phyloP scores from a whole-genome alignment of 441 rosid species.

The Jatropha podagrica region DNA sequence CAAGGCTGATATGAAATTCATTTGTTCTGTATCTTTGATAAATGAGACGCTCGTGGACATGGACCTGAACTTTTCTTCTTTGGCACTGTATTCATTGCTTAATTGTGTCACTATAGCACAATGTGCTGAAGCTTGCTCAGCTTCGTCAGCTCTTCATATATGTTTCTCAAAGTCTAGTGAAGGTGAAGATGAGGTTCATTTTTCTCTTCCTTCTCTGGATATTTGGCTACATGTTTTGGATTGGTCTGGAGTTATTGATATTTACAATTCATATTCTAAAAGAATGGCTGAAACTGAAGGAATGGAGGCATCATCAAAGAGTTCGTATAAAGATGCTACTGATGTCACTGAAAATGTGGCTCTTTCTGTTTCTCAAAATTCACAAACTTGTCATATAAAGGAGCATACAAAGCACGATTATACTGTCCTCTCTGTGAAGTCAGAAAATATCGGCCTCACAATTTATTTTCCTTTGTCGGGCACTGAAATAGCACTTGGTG shows the following conservation, averaged over 20 bases:
- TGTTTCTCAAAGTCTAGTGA: conserved; percentile 43
- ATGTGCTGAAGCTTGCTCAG: conserved; percentile 42
- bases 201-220: conserved; percentile 76
- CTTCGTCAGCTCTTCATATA: conserved; percentile 50
- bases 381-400: conserved; percentile 29
- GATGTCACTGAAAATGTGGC: conserved; percentile 30
- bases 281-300: conserved; percentile 35
- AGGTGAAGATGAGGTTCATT: conserved; percentile 40
- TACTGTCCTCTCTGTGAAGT: conserved; percentile 39
- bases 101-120: conserved; percentile 60
- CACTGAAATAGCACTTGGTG: conserved; percentile 31
- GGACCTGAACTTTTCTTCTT: conserved; percentile 52
- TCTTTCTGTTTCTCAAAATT: conserved; percentile 30
- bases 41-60: conserved; percentile 45
- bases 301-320: conserved; percentile 29
- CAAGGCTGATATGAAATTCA: conserved; percentile 57
- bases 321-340: conserved; percentile 25
- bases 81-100: conserved; percentile 54
- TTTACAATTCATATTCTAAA: conserved; percentile 39
- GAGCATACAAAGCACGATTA: conserved; percentile 33
- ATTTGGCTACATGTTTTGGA: conserved; percentile 70
- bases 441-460: conserved; percentile 58
- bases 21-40: conserved; percentile 56
- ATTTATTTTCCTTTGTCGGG: conserved; percentile 55
- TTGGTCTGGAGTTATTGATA: conserved; percentile 60